A percentile compares a stretch with the other conserved stretches of the same genome.
Conservation (phyloP, 1,139 yeast species). For the Candida buenavistaensis region DNA sequence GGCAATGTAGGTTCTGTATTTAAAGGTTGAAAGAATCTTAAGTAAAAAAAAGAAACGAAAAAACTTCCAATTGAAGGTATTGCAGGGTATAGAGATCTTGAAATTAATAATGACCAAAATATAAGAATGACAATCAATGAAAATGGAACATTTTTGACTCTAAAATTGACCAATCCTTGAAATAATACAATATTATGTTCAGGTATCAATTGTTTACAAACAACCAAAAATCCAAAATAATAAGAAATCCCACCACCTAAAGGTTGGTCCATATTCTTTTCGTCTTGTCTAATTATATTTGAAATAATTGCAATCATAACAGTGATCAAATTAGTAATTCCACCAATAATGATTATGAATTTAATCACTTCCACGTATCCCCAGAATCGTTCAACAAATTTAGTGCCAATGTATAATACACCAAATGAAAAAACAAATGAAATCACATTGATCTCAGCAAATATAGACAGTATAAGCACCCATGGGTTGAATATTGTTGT, state of each 20-base stretch:
- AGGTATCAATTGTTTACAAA: conserved; percentile 84
- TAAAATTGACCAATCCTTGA: conserved; percentile 59
- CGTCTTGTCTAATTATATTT: conserved; percentile 38
- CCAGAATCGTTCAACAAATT: conserved; percentile 56
- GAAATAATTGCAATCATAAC: conserved; percentile 41
- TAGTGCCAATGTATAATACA: conserved; percentile 53
- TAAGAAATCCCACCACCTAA: conserved; percentile 75
- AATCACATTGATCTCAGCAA: conserved; percentile 63
- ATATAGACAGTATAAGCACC: conserved; percentile 71
- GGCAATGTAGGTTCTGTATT: conserved; percentile 41
- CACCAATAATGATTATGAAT: conserved; percentile 58
- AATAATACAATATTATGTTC: conserved; percentile 78
- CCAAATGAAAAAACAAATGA: conserved; percentile 49
- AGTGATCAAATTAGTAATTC: conserved; percentile 59
- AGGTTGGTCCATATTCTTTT: conserved; percentile 43
- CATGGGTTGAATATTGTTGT: conserved; percentile 66
- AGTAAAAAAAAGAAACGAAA: conserved; percentile 67
- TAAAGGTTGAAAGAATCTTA: conserved; percentile 69
- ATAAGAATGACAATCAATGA: conserved; percentile 49
- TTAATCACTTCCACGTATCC: conserved; percentile 59
- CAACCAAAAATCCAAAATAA: conserved; percentile 76
- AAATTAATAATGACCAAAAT: conserved; percentile 41
- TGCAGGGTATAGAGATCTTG: conserved; percentile 50
- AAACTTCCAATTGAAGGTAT: conserved; percentile 72
- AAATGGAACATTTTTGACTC: conserved; percentile 76